Percentiles rank a stretch among this genome's conserved stretches.
Evolutionary conservation across 192 early-diverging fungal species (phyloP).

Genomic region (Coemansia sp.): DNA sequence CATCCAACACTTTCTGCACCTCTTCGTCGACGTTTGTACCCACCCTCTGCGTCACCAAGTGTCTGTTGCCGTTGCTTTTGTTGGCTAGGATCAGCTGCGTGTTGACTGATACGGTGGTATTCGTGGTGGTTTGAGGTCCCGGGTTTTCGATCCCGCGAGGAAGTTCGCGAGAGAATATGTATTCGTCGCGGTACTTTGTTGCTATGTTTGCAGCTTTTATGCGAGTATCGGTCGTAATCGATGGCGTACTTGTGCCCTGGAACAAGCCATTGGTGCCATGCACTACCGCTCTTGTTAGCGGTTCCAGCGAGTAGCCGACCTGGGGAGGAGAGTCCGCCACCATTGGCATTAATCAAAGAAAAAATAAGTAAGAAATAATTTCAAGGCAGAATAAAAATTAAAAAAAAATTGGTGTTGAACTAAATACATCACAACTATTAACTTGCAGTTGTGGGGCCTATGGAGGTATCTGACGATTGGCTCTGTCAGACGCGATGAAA

Average conservation of each 20-base stretch:
- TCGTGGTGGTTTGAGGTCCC: neutral
- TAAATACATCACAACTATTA: too few relatives aligned
- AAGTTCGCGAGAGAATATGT: constrained; percentile 36
- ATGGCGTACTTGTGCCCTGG: constrained; percentile 10
- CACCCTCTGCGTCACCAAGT: constrained; percentile 4
- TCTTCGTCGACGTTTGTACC: constrained; percentile 27
- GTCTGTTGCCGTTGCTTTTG: neutral
- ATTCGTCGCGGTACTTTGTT: constrained; percentile 45
- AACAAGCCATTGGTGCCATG: constrained; percentile 32
- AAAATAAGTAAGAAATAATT: neutral
- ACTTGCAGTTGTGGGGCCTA: too few relatives aligned
- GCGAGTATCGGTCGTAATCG: neutral
- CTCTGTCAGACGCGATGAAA: too few relatives aligned
- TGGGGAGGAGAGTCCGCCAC: neutral
- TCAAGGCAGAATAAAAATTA: too few relatives aligned
- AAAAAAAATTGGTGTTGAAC: neutral
- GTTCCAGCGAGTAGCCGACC: neutral
- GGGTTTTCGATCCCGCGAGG: constrained; percentile 17
- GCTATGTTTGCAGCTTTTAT: constrained; percentile 10
- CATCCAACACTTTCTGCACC: constrained; percentile 44
- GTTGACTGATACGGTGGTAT: neutral
- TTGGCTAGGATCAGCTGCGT: neutral
- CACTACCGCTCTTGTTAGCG: constrained; percentile 10
- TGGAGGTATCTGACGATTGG: neutral
- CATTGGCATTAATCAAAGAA: neutral